Evolutionary conservation across 225 moss, liverwort and hornwort genomes (phyloP), one percentile per base, ranked within the genome.

Genomic region (Physcomitrellopsis africana): DNA sequence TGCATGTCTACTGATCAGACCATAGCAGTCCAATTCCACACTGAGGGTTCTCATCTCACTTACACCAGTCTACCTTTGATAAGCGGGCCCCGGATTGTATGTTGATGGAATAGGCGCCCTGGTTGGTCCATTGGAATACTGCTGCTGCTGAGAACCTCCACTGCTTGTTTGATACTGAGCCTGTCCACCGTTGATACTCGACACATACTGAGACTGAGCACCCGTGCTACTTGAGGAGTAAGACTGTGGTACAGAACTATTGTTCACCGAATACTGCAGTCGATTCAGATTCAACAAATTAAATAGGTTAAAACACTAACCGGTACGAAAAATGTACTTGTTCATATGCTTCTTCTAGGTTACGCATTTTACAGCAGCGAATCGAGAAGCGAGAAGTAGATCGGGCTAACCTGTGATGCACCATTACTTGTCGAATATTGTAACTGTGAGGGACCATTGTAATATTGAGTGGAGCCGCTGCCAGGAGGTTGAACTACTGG

Each of bases 61-160:
- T 87, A 82, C 84, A 79, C 84, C 84, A 81, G 81, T 87, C 87
- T 87, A 87, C 87, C 85, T 85, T 85, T 88, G 87, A 85, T 80
- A 88, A 68, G 78, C 82, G 48, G 87, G 85, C 60, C 87, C 85
- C 56, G 80, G 84, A 75, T 85, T 88, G 85, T 85, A 88, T 59
- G 85, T 78, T 29, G 87, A 70, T 65, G 85, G 78, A 71, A 88
- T 67, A 60, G 82, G 73, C 71, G 72, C 80, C 78, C 85, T 78
- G 46, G 83, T 76, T 65, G 88, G 85, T 48, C 88, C 88, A 76
- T 85, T 85, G 32, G 88, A 85, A 78, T 85, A 88, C 62, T 85
- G 87, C 72, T 82, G 88, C 75, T 85, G 82, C 57, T 82, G 85
- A 48, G 71, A 79, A 65, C 82, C 80, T 72, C 85, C 85, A 63